Evolutionary conservation across 2,329 filamentous ascomycete species (phyloP).

Genomic region (Sporothrix protearum): DNA sequence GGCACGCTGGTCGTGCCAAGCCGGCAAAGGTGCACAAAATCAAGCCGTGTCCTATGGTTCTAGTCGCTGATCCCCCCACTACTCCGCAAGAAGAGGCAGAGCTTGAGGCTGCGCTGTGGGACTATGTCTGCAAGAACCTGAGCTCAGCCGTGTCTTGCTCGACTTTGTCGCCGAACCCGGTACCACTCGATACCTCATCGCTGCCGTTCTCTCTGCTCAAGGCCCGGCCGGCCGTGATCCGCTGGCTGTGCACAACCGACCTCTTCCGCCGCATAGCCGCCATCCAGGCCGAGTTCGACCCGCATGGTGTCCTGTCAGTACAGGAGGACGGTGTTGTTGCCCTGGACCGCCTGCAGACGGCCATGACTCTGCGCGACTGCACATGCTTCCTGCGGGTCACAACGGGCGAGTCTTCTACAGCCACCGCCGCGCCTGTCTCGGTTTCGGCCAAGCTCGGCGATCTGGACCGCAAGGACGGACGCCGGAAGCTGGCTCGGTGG

Average conservation of each 20-base stretch:
- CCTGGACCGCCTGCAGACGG: slow-evolving; percentile 55
- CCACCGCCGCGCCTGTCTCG: slow-evolving; percentile 23
- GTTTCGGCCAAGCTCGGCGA: slow-evolving; percentile 66
- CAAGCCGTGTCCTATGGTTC: slow-evolving; percentile 29
- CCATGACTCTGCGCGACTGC: slow-evolving; percentile 80
- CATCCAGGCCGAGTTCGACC: slow-evolving; percentile 35
- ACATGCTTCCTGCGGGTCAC: slow-evolving; percentile 65
- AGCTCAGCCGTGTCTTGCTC: slow-evolving; percentile 32
- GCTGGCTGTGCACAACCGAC: slow-evolving; percentile 40
- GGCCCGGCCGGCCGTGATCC: slow-evolving; percentile 35
- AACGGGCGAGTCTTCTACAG: slow-evolving; percentile 47
- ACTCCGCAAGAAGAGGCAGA: slow-evolving; percentile 12
- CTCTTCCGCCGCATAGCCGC: slow-evolving; percentile 46
- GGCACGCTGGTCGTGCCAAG: background rate
- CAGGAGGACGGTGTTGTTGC: slow-evolving; percentile 21
- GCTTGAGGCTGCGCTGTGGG: slow-evolving; percentile 26
- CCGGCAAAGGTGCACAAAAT: slow-evolving; percentile 22
- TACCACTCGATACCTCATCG: background rate
- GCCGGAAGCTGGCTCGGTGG: slow-evolving; percentile 68
- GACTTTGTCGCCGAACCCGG: background rate
- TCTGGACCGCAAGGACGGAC: slow-evolving; percentile 70
- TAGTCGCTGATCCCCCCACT: slow-evolving; percentile 22
- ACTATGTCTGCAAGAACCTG: slow-evolving; percentile 37
- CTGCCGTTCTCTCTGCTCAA: background rate
- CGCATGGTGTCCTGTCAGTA: slow-evolving; percentile 24